Percentiles rank a stretch among this genome's conserved stretches.
Evolutionary conservation across 306 rosid genomes (phyloP).

Genomic region (Cucurbita ficifolia): DNA sequence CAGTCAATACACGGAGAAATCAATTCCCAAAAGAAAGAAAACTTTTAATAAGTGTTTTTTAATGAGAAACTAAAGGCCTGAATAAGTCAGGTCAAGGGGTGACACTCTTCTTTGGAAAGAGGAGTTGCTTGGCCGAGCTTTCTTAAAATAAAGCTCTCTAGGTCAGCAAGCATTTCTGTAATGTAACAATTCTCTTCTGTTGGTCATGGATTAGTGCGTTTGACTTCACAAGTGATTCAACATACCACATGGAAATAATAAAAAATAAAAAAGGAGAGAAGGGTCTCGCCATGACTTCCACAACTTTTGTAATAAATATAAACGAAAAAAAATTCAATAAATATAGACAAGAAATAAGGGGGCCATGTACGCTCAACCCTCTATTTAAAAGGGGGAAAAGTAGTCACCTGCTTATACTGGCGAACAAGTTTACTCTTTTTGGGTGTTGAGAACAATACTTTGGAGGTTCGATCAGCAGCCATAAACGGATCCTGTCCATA

Average conservation of each 20-base stretch:
- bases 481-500: constrained; percentile 91
- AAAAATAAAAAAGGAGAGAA: too few species aligned
- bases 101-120: too few species aligned
- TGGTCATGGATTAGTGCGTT: too few species aligned
- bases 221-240: too few species aligned
- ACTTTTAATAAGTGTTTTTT: not conserved
- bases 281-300: too few species aligned
- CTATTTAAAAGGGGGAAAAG: constrained; percentile 7
- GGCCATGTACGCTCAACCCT: not conserved
- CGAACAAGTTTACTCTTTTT: constrained; percentile 74
- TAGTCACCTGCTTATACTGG: constrained; percentile 64
- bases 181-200: too few species aligned
- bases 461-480: constrained; percentile 70
- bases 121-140: too few species aligned
- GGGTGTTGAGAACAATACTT: constrained; percentile 85
- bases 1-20: not conserved
- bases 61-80: too few species aligned
- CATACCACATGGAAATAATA: too few species aligned
- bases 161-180: too few species aligned
- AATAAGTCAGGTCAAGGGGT: too few species aligned
- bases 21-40: not conserved
- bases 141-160: too few species aligned
- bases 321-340: not conserved
- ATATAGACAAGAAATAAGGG: not conserved
- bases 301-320: not conserved